phyloP scores from a whole-genome alignment of 1,139 yeast species.

The Zygosaccharomyces pseudobailii region DNA sequence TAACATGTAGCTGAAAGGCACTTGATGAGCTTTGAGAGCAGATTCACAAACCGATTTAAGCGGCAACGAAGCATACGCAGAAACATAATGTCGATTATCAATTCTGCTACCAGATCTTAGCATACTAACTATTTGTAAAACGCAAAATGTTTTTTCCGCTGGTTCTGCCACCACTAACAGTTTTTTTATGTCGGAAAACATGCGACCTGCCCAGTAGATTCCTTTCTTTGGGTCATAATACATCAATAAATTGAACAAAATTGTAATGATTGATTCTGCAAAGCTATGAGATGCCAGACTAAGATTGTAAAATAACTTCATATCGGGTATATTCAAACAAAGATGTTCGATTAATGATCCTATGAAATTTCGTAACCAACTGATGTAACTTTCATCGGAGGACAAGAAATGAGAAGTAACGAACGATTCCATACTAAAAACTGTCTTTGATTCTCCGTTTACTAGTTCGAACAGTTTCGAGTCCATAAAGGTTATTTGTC shows the following conservation, averaged over 20 bases:
- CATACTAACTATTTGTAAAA: constrained; percentile 40
- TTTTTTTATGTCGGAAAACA: constrained; percentile 5
- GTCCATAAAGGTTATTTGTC: constrained; percentile 1
- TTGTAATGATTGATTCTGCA: constrained; percentile 8
- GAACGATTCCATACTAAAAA: constrained; percentile 6
- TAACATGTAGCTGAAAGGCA: constrained; percentile 48
- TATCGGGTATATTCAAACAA: constrained; percentile 8
- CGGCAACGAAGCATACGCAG: constrained; percentile 39
- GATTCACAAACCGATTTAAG: constrained; percentile 33
- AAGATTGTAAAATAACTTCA: constrained; percentile 10
- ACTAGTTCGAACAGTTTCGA: constrained; percentile 3
- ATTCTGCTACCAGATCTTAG: constrained; percentile 44
- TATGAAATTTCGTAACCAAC: constrained; percentile 14
- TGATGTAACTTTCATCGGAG: not conserved
- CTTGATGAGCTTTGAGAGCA: constrained; percentile 39
- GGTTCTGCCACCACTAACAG: constrained; percentile 17
- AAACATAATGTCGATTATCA: constrained; percentile 35
- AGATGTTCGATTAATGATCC: constrained; percentile 8
- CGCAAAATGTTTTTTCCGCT: constrained; percentile 30
- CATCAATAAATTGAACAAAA: constrained; percentile 12
- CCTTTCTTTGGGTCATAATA: constrained; percentile 14
- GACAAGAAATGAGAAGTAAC: not conserved
- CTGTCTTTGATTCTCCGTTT: not conserved
- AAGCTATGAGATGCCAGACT: constrained; percentile 10
- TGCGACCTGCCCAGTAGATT: constrained; percentile 9